Percentiles rank a stretch among this genome's conserved stretches.
Evolutionary conservation across 352 stramenopile genomes (phyloP).

Genomic region (Phytophthora constricta): DNA sequence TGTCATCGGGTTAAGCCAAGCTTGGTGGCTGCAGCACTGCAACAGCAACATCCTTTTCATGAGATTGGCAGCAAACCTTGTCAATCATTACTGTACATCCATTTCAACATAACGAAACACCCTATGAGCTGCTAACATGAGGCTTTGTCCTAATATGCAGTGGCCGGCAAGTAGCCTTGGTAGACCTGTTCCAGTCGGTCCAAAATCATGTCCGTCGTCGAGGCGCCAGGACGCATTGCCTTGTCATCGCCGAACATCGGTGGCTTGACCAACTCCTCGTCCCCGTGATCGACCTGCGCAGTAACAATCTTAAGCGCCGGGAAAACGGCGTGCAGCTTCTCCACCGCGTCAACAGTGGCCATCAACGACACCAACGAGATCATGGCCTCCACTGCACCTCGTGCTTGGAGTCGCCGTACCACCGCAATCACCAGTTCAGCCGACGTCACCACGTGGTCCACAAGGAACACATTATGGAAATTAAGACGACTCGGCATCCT

Average conservation of each 20-base stretch:
- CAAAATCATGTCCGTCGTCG: conserved; percentile 39
- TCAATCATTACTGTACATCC: conserved; percentile 11
- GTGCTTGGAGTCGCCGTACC: conserved; percentile 42
- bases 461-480: conserved; percentile 61
- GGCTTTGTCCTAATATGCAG: conserved; percentile 15
- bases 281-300: conserved; percentile 38
- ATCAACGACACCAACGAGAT: conserved; percentile 56
- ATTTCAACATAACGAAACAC: conserved; percentile 19
- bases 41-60: not conserved
- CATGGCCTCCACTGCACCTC: conserved; percentile 49
- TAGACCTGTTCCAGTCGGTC: conserved; percentile 40
- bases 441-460: conserved; percentile 47
- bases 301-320: conserved; percentile 43
- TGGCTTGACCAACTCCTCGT: conserved; percentile 15
- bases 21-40: too few species aligned
- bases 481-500: conserved; percentile 32
- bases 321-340: conserved; percentile 41
- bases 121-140: not conserved
- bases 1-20: too few species aligned
- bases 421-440: conserved; percentile 38
- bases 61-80: too few species aligned
- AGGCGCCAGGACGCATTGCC: conserved; percentile 4
- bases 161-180: conserved; percentile 13
- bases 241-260: conserved; percentile 9
- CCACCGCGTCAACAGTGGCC: conserved; percentile 40